Percentiles rank a stretch among this genome's conserved stretches.
Conservation (phyloP, 2,329 filamentous ascomycete species). For the Samsoniella hepiali region DNA sequence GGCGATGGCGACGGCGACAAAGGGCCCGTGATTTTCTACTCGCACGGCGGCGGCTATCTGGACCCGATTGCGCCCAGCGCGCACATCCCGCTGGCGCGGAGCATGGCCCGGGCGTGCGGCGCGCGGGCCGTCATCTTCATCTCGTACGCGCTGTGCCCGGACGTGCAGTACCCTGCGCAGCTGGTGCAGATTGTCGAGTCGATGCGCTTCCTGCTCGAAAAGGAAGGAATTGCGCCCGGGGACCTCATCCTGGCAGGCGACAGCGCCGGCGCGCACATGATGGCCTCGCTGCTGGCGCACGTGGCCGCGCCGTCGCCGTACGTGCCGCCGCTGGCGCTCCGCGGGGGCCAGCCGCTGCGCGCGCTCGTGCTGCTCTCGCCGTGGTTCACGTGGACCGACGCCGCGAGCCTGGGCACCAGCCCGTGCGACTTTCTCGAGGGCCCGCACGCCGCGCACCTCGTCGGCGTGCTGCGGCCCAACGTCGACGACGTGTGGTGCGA, state of each 20-base stretch:
- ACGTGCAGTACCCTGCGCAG: conserved; percentile 24
- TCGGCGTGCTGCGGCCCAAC: conserved; percentile 3
- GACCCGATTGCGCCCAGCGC: conserved; percentile 20
- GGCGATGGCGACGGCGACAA: not conserved
- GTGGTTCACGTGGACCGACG: conserved; percentile 22
- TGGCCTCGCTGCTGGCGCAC: conserved; percentile 24
- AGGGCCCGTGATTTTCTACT: conserved; percentile 22
- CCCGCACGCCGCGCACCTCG: not conserved
- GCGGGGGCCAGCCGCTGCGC: conserved; percentile 18
- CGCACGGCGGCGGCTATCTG: conserved; percentile 27
- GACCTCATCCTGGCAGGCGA: conserved; percentile 25
- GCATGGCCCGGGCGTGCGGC: conserved; percentile 15
- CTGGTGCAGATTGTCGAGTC: conserved; percentile 24
- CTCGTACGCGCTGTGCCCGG: conserved; percentile 25
- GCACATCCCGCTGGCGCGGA: conserved; percentile 23
- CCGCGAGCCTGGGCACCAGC: conserved; percentile 20
- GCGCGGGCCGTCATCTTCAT: conserved; percentile 23
- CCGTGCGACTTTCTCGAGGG: conserved; percentile 23
- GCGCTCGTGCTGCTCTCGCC: conserved; percentile 23
- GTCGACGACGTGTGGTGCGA: conserved; percentile 17
- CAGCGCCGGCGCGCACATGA: conserved; percentile 25
- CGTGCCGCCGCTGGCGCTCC: conserved; percentile 13
- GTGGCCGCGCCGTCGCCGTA: conserved; percentile 22
- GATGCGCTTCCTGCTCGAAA: conserved; percentile 22
- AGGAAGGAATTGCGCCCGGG: conserved; percentile 6